Conservation (phyloP, 305 asterid genomes). For the Solanum hybrid region DNA sequence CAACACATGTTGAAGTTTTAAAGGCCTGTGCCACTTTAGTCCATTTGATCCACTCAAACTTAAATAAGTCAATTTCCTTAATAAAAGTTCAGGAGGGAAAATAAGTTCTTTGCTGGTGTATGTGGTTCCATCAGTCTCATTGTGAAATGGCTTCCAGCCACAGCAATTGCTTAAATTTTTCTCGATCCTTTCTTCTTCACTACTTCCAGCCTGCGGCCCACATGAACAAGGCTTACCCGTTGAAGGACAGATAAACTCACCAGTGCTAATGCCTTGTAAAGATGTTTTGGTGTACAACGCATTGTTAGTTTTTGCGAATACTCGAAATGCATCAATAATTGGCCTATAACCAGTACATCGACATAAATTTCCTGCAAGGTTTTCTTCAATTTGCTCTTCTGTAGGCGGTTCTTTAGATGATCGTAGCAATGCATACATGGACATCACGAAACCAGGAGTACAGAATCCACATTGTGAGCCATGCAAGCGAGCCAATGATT, state of each 20-base stretch:
- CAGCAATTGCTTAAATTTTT: slow-evolving; percentile 15
- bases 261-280: slow-evolving; percentile 22
- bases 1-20: slow-evolving; percentile 53
- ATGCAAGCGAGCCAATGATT: slow-evolving; percentile 69
- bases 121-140: slow-evolving; percentile 62
- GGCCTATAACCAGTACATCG: slow-evolving; percentile 98
- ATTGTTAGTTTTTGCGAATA: slow-evolving; percentile 72
- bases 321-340: slow-evolving; percentile 79
- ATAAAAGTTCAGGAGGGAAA: slow-evolving; percentile 82
- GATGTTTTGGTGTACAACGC: slow-evolving; percentile 50
- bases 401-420: slow-evolving; percentile 66
- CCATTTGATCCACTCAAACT: slow-evolving; percentile 58
- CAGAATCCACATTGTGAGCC: slow-evolving; percentile 98
- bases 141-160: slow-evolving; percentile 42
- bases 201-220: slow-evolving; percentile 30
- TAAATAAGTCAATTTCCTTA: slow-evolving; percentile 46
- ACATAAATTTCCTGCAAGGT: slow-evolving; percentile 92
- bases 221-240: slow-evolving; percentile 96
- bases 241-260: slow-evolving; percentile 80
- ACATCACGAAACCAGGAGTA: slow-evolving; percentile 96
- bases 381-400: slow-evolving; percentile 76
- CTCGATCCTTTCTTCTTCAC: slow-evolving; percentile 15
- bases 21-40: slow-evolving; percentile 79
- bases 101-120: slow-evolving; percentile 79
- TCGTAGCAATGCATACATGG: slow-evolving; percentile 86